Evolutionary conservation across 2,329 filamentous ascomycete species (phyloP).

Genomic region (Xylariaceae sp.): DNA sequence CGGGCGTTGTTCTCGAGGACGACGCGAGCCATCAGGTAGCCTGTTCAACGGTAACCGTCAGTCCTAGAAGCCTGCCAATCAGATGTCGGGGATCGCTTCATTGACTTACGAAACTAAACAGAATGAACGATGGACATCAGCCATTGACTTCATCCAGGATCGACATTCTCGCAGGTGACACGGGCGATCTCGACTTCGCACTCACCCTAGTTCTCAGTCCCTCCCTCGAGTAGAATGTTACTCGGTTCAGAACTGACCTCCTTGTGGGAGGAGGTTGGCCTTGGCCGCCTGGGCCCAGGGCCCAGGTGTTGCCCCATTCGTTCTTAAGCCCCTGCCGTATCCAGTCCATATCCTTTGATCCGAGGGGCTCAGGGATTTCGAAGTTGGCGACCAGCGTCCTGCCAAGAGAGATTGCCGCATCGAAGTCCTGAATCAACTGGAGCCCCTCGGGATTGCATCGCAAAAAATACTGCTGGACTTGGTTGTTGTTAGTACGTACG

Average conservation of each 20-base stretch:
- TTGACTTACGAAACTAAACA: background rate
- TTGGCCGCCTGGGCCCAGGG: background rate
- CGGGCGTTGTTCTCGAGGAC: background rate
- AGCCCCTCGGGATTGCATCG: background rate
- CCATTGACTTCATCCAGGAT: background rate
- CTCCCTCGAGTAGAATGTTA: background rate
- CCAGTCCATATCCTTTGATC: background rate
- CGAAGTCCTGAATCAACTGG: constrained; percentile 1
- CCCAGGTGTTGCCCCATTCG: background rate
- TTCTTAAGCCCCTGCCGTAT: background rate
- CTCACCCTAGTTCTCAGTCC: constrained; percentile 4
- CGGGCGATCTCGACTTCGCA: background rate
- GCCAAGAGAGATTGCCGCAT: background rate
- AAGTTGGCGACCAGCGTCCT: background rate
- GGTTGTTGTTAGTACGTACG: background rate
- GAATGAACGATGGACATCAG: background rate
- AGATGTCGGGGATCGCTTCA: background rate
- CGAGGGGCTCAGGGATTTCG: background rate
- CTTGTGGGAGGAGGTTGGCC: background rate
- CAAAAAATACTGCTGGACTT: background rate
- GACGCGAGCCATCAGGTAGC: background rate
- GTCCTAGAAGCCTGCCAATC: background rate
- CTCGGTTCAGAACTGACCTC: background rate
- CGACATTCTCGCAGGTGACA: background rate
- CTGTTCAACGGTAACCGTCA: background rate